Base-by-base conservation (phyloP, 495 filamentous ascomycete genomes). In the Pyrenopolyporus hunteri region DNA sequence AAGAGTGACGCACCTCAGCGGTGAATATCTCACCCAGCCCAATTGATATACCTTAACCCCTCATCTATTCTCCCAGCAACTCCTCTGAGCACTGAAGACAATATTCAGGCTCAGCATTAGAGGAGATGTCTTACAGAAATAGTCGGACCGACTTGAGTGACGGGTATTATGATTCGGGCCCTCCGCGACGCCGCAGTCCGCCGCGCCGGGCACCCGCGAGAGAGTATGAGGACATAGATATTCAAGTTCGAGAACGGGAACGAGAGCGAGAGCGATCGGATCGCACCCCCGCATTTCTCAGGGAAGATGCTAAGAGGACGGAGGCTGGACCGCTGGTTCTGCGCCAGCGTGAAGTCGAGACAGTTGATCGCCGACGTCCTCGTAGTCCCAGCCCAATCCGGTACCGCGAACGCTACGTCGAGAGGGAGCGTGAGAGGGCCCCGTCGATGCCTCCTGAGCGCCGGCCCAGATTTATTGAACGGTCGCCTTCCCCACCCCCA, bases 371-470 rank as follows among this genome's bases (percentile, higher is more conserved):
- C 20, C 62, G 67, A 19, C 74, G 70, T 37, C 42, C 42, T 26
- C 75, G 78, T 43, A 78, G 74, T 16, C 79, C 78, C n/a, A 80
- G 75, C 53, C 78, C 78, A 28, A 44, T 75, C 20, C 70, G 70
- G 10, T 62, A 75, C 36, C 68, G 69, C n/a, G 71, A 76, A 58
- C 76, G 77, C 46, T 70, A 76, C 22, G 67, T 81, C 20, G 76
- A 80, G 63, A 65, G 76, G 10, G 76, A 80, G 35, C 67, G 73
- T 43, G 73, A 71, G 29, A 57, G 65, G 16, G 62, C 35, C 16
- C 64, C 59, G 36, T 70, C 67, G 25, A 51, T 63, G 43, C 66
- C 61, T 8, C 66, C 66, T n/a, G 65, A 68, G 51, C 44, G 64
- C 22, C 60, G 64, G 4, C 64, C 64, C 19, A 59, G 65, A 20